Evolutionary conservation across 139 green algal species (phyloP), one percentile per base, ranked within the genome.

Genomic region (Auxenochlorella pyrenoidosa): DNA sequence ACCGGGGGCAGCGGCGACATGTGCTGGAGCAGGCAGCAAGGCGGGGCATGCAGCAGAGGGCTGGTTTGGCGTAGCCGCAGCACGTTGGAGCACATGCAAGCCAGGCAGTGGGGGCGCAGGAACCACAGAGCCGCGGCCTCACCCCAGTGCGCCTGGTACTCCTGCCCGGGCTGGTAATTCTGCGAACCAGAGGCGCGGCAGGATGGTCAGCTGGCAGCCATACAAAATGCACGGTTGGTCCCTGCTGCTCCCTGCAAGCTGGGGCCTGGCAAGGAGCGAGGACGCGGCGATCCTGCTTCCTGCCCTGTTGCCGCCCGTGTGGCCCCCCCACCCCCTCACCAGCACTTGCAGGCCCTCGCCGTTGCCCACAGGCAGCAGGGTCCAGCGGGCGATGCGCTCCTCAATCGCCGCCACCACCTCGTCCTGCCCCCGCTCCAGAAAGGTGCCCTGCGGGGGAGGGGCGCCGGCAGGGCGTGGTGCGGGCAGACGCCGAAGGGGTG

Each of bases 311-410:
- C 47, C 47, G 6, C 47, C 10, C 6, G 6, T 54, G 47, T 24
- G 1, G 28, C 28, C 16, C 71, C 22, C 36, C 71, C 71, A 18
- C 15, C n/a, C 71, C 16, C 47, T 66, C 30, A 44, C 76, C 44
- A 92, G 75, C 72, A 94, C 89, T 79, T 94, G 91, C 40, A 94
- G 63, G 10, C 88, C 91, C 84, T 94, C 92, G 75, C 90, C 92
- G 34, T 94, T 87, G 36, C 83, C 82, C 36, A 85, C 86, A 5
- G 91, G 91, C 51, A 94, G 54, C 82, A 93, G 79, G 38, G 88
- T 90, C 88, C 85, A 92, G 28, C 88, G 80, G 8, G 90, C 88
- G 36, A 94, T 89, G 26, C 92, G 88, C 66, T 90, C 78, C 66
- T 94, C 92, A 51, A 94, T 90, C 6, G 59, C 79, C 10, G 70